phyloP scores from a whole-genome alignment of 306 rosid species.

The Begonia loranthoides region DNA sequence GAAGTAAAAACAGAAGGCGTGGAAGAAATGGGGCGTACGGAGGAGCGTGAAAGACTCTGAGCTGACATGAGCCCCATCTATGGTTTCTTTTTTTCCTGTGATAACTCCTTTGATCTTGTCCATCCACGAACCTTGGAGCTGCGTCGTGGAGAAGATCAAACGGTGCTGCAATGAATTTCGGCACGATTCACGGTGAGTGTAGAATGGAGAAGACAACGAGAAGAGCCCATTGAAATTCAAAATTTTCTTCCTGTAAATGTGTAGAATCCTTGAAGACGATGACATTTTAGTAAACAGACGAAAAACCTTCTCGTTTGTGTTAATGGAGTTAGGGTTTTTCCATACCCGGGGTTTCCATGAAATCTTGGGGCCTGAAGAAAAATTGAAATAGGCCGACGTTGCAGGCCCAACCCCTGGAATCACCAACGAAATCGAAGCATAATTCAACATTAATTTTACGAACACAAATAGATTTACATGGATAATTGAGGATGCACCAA shows the following conservation, averaged over 20 bases:
- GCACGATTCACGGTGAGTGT: constrained; percentile 6
- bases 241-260: constrained; percentile 11
- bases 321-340: constrained; percentile 6
- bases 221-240: constrained; percentile 3
- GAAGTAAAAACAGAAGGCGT: not conserved
- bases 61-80: constrained; percentile 16
- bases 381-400: no score
- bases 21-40: constrained; percentile 25
- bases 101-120: constrained; percentile 61
- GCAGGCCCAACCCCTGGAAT: no score
- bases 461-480: no score
- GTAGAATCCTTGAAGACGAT: constrained; percentile 20
- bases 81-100: constrained; percentile 40
- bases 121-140: constrained; percentile 57
- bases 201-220: constrained; percentile 1
- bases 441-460: no score
- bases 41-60: constrained; percentile 50
- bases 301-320: constrained; percentile 1
- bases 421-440: no score
- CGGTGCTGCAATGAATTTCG: constrained; percentile 27
- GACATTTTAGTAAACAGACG: constrained; percentile 1
- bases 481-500: no score
- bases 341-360: not conserved
- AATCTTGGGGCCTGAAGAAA: no score
- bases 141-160: constrained; percentile 43